Evolutionary conservation across 2,329 filamentous ascomycete genomes (phyloP).

Genomic region (Calonectria fujianensis): DNA sequence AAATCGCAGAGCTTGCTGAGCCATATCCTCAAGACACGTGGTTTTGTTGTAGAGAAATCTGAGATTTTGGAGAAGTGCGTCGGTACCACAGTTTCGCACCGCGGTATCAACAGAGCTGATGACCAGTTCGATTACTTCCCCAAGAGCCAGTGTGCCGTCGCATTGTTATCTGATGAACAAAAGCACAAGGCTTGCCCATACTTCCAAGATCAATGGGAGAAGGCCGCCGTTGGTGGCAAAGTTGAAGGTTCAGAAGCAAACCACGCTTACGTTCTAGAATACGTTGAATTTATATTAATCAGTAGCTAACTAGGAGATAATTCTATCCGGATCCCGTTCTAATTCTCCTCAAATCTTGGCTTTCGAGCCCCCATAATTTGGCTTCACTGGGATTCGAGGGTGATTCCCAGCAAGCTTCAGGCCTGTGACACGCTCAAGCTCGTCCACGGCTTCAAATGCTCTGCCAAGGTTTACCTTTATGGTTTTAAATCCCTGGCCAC

Average conservation of each 20-base stretch:
- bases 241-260: conserved; percentile 54
- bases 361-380: conserved; percentile 58
- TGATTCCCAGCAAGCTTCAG: conserved; percentile 76
- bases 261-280: conserved; percentile 57
- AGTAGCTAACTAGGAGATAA: background rate
- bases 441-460: conserved; percentile 86
- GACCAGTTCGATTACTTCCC: conserved; percentile 54
- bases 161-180: conserved; percentile 48
- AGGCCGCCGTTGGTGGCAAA: conserved; percentile 55
- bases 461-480: conserved; percentile 89
- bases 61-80: conserved; percentile 53
- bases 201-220: conserved; percentile 58
- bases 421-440: conserved; percentile 85
- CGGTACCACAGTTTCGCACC: conserved; percentile 50
- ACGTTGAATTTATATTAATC: conserved; percentile 22
- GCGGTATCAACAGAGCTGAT: conserved; percentile 54
- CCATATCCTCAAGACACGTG: conserved; percentile 53
- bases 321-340: background rate
- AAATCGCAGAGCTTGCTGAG: conserved; percentile 55
- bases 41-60: conserved; percentile 53
- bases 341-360: conserved; percentile 64
- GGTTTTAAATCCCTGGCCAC: conserved; percentile 83
- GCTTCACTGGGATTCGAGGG: conserved; percentile 68
- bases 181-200: conserved; percentile 49
- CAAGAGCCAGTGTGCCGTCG: conserved; percentile 49